Evolutionary conservation across 164 flowering plant genomes (phyloP), one percentile per base, ranked within the genome.

Genomic region (Cinnamomum chago): DNA sequence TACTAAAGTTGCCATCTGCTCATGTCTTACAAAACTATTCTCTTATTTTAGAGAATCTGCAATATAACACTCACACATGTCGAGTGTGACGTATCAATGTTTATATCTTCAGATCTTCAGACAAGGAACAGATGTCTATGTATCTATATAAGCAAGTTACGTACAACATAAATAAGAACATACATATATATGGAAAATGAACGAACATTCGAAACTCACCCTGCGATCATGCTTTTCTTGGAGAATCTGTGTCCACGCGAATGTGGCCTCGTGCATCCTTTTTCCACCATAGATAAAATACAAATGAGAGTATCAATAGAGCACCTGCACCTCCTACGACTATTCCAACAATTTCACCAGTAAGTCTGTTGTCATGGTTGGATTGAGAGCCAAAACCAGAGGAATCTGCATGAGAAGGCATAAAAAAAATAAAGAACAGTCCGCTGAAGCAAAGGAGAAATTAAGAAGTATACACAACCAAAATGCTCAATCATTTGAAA

Each of bases 281-380:
- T 18, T 52, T 71, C 86, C 85, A 76, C 84, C 84, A 79, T 3
- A 86, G 30, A 55, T 84, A 85, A 62, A 83, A 72, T 4, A 81
- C 23, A 18, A 85, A 81, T 40, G 80, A 80, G 58, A 77, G 35
- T 55, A 83, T 75, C 62, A 81, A 35, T 1, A 83, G 23, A 50
- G 73, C 85, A 22, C 67, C 84, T 22, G 75, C 85, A 68, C 82
- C 70, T 77, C 83, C 86, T 14, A 81, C n/a, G 24, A 70, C 66
- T 25, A 85, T 81, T 18, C 88, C 86, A 20, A 84, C 79, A 5
- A 85, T 4, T 62, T 18, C 76, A 30, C 83, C 86, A 1, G 73
- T 73, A 0, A 67, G 75, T 12, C 76, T 82, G 68, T 70, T 76
- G 79, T 76, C 67, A 11, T 71, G 18, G 20, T 75, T 60, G 27